A percentile compares a stretch with the other conserved stretches of the same genome.
These are phyloP conservation scores for Botryotinia calthae DNA, from an alignment of 2,329 filamentous ascomycete species.

Conservation along the genomic window DNA sequence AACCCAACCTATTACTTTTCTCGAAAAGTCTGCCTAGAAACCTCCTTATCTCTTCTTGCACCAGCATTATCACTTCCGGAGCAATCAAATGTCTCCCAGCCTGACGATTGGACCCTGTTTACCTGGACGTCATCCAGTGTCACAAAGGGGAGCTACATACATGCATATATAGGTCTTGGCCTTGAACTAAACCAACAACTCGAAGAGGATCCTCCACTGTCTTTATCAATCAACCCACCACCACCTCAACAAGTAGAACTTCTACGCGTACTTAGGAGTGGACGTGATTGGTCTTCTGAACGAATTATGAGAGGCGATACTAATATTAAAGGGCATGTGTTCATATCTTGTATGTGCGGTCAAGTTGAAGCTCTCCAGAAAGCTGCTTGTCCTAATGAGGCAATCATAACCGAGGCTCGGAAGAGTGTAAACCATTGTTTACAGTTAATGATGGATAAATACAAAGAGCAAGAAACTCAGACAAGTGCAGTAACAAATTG, in stretches of 20 bases:
- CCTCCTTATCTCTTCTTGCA: conserved; percentile 33
- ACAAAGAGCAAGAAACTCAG: conserved; percentile 5
- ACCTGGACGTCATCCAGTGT: not conserved
- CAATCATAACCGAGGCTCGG: conserved; percentile 25
- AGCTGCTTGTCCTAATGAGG: conserved; percentile 21
- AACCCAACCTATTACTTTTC: conserved; percentile 52
- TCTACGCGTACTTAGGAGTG: not conserved
- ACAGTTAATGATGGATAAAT: conserved; percentile 22
- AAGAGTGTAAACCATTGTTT: conserved; percentile 27
- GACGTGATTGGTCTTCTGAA: conserved; percentile 17
- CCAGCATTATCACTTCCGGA: conserved; percentile 8
- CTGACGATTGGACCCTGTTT: conserved; percentile 9
- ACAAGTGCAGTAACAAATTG: not conserved
- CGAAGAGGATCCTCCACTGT: conserved; percentile 17
- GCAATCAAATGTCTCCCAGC: conserved; percentile 1
- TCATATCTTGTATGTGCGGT: conserved; percentile 42
- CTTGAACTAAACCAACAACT: conserved; percentile 28
- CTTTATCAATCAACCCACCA: not conserved
- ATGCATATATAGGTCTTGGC: conserved; percentile 12
- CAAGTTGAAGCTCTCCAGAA: conserved; percentile 41
- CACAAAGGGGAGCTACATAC: not conserved
- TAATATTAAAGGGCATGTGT: conserved; percentile 46
- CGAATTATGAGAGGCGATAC: conserved; percentile 44
- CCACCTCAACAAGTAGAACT: conserved; percentile 5
- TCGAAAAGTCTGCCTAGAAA: conserved; percentile 47